Evolutionary conservation across 2,329 filamentous ascomycete species (phyloP), one percentile per base, ranked within the genome.

Genomic region (Cordyceps farinosa): DNA sequence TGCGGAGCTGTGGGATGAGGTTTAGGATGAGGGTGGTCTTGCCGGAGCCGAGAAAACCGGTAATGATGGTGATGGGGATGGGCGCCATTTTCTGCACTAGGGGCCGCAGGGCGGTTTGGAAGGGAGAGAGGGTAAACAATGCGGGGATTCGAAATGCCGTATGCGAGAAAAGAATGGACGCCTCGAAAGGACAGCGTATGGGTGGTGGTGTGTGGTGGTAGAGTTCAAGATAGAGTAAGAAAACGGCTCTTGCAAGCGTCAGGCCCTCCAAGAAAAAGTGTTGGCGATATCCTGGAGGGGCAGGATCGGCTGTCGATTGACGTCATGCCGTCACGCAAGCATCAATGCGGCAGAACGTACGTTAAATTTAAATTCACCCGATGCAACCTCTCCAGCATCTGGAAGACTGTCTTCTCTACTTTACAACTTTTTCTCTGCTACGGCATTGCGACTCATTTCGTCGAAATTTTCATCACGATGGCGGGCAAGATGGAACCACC

Each of bases 1-100:
- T 87, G 70, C 80, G 84, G 15, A 99, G 88, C 79, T 99, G 95
- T 0, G 93, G 92, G 68, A 98, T 84, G 13, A 99, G 89, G 77
- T 95, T 95, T 66, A 99, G 88, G 67, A 99, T 92, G 64, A 99
- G 84, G 2, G 95, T 98, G 1, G 95, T 99, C 79, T 98, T 98
- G 64, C 95, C 95, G 9, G 92, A 94, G 72, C 95, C 95, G 17
- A 98, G 86, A 78, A 98, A 99, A 74, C 95, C 95, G 5, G 95
- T 99, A 60, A 99, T 82, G 73, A 99, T 96, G 53, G 94, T 98
- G 74, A 97, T 90, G 5, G 93, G 92, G 68, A 92, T 95, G 1
- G 89, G 87, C 8, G 85, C 76, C 85, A 89, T 89, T 56, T 60
- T 70, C 30, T 44, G 13, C 32, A 27, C 32, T 11, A 52, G 29